These are phyloP conservation scores for Zygosaccharomyces lentus DNA, from an alignment of 805 yeast genomes.

Conservation along the genomic window DNA sequence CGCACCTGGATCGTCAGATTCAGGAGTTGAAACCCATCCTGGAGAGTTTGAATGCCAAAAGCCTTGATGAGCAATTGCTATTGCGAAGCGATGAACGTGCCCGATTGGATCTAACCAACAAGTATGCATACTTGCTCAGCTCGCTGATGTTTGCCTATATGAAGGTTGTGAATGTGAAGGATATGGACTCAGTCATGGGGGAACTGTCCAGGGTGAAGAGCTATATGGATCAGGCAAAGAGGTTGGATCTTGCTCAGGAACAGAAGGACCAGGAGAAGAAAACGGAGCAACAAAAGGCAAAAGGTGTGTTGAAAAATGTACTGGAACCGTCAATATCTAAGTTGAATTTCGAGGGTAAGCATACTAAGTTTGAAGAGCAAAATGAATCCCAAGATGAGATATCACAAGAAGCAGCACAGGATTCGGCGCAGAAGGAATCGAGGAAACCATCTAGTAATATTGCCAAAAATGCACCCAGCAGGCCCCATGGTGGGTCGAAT, in stretches of 20 bases:
- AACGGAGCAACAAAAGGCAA: constrained; percentile 38
- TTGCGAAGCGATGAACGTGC: constrained; percentile 20
- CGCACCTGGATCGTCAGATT: constrained; percentile 25
- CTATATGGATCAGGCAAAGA: constrained; percentile 56
- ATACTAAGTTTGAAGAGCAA: constrained; percentile 43
- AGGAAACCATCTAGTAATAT: background rate
- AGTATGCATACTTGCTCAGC: constrained; percentile 28
- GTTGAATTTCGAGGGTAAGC: constrained; percentile 50
- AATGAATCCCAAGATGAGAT: constrained; percentile 13
- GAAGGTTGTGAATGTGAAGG: constrained; percentile 27
- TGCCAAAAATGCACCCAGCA: background rate
- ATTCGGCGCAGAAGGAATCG: constrained; percentile 1
- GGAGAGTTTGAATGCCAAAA: constrained; percentile 19
- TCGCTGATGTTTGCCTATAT: constrained; percentile 30
- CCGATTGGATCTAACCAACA: constrained; percentile 26
- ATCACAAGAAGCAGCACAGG: background rate
- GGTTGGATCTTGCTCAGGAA: constrained; percentile 21
- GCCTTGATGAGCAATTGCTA: constrained; percentile 31
- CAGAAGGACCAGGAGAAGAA: constrained; percentile 31
- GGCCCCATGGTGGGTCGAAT: constrained; percentile 2
- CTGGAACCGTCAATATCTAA: constrained; percentile 54
- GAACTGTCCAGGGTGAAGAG: constrained; percentile 63
- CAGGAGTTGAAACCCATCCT: constrained; percentile 19
- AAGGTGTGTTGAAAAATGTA: constrained; percentile 44
- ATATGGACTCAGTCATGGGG: constrained; percentile 48